A percentile compares a stretch with the other conserved stretches of the same genome.
Evolutionary conservation across 441 rosid genomes (phyloP).

Genomic region (Bruguiera hainesii): DNA sequence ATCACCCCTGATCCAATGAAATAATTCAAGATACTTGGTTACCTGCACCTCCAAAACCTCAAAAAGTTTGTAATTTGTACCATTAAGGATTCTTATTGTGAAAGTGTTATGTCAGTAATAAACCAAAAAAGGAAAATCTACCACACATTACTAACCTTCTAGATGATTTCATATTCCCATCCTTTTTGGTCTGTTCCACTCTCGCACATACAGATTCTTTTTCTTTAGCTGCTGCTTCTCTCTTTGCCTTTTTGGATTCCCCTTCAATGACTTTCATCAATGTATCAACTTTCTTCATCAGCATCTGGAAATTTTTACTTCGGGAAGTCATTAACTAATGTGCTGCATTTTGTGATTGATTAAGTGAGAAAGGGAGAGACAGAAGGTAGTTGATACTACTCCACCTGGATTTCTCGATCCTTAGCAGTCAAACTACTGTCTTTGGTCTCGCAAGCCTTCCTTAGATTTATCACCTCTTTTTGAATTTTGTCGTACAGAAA

Average conservation of each 20-base stretch:
- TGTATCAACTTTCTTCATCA: slow-evolving; percentile 73
- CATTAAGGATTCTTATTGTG: too few relatives aligned
- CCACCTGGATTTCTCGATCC: slow-evolving; percentile 81
- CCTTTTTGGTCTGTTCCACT: slow-evolving; percentile 39
- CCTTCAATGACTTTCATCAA: slow-evolving; percentile 67
- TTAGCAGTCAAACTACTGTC: slow-evolving; percentile 55
- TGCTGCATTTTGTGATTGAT: not conserved
- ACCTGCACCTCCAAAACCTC: slow-evolving; percentile 29
- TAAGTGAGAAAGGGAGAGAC: not conserved
- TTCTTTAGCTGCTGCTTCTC: slow-evolving; percentile 69
- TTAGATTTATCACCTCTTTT: slow-evolving; percentile 64
- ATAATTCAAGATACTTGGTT: slow-evolving; percentile 22
- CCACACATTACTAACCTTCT: slow-evolving; percentile 37
- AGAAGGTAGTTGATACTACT: not conserved
- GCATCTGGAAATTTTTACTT: slow-evolving; percentile 41
- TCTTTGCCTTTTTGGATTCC: slow-evolving; percentile 73
- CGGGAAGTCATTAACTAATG: not conserved
- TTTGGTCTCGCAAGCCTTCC: slow-evolving; percentile 63
- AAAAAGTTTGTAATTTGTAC: not conserved
- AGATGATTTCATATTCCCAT: slow-evolving; percentile 32
- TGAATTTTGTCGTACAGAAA: slow-evolving; percentile 84
- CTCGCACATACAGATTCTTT: slow-evolving; percentile 46
- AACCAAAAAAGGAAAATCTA: too few relatives aligned
- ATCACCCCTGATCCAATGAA: slow-evolving; percentile 14
- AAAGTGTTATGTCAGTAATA: too few relatives aligned